Evolutionary conservation across 208 protist species (phyloP).

Genomic region (Strigomonas galati): DNA sequence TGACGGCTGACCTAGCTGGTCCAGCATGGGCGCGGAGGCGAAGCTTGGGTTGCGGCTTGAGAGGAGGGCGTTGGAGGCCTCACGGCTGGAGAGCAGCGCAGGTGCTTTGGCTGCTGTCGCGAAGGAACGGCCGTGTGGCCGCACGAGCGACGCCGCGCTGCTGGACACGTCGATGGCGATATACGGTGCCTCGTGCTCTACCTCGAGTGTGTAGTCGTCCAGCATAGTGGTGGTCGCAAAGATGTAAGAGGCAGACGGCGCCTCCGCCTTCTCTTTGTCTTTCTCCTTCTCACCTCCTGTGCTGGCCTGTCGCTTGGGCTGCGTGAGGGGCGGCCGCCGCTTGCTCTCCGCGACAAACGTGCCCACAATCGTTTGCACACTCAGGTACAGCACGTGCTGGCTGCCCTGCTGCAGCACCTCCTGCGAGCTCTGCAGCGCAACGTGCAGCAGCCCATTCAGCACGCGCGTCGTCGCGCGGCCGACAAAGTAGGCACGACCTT

Average conservation of each 20-base stretch:
- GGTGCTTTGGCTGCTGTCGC: neutral
- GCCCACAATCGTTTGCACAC: constrained; percentile 27
- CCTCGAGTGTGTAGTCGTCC: constrained; percentile 57
- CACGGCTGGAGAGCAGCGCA: neutral
- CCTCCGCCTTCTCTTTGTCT: neutral
- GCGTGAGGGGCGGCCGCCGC: neutral
- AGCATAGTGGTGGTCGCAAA: constrained; percentile 60
- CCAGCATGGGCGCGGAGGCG: neutral
- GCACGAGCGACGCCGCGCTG: neutral
- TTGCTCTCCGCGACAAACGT: constrained; percentile 22
- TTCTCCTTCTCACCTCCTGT: neutral
- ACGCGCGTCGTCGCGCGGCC: constrained; percentile 37
- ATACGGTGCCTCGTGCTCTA: constrained; percentile 53
- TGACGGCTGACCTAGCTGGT: neutral
- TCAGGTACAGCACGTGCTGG: constrained; percentile 28
- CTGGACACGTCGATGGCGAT: constrained; percentile 35
- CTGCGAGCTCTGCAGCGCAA: constrained; percentile 30
- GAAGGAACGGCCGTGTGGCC: neutral
- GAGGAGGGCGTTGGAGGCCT: constrained; percentile 10
- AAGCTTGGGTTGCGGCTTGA: constrained; percentile 10
- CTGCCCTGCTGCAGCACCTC: constrained; percentile 28
- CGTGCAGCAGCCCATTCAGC: constrained; percentile 42
- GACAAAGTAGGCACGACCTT: constrained; percentile 26
- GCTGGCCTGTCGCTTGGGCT: neutral
- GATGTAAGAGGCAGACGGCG: neutral